These are phyloP conservation scores for Actinomortierella ambigua DNA, from an alignment of 371 early-diverging fungal genomes.

Conservation along the genomic window DNA sequence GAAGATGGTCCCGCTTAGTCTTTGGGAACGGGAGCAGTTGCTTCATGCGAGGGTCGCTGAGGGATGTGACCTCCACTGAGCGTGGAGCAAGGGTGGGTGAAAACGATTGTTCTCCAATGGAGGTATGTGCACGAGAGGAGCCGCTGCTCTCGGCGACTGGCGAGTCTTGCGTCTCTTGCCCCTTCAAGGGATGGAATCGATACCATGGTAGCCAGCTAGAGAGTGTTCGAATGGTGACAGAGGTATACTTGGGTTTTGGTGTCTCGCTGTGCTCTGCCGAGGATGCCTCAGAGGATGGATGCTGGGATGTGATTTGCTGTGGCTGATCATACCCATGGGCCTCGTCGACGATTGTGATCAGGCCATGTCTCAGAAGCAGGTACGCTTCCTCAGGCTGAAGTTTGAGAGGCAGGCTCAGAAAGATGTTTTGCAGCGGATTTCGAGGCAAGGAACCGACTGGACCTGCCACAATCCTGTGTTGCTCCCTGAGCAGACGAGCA, in stretches of 20 bases:
- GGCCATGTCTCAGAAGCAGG: constrained; percentile 10
- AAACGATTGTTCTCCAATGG: background rate
- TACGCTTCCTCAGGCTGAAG: constrained; percentile 29
- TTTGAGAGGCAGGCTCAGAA: constrained; percentile 35
- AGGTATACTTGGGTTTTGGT: background rate
- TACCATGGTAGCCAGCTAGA: constrained; percentile 7
- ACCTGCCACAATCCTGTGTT: constrained; percentile 24
- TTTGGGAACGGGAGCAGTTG: background rate
- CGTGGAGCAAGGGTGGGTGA: background rate
- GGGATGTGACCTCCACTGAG: background rate
- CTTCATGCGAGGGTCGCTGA: background rate
- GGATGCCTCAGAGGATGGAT: background rate
- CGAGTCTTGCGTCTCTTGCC: too few species aligned
- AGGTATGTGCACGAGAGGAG: background rate
- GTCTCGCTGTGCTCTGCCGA: background rate
- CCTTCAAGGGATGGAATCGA: background rate
- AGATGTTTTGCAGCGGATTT: constrained; percentile 43
- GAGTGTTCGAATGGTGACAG: constrained; percentile 1
- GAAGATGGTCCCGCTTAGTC: background rate
- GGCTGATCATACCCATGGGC: constrained; percentile 5
- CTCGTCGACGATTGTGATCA: constrained; percentile 22
- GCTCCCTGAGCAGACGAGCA: constrained; percentile 18
- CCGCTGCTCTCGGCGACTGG: too few species aligned
- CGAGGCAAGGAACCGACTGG: constrained; percentile 30
- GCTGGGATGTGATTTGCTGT: background rate